Evolutionary conservation across 306 rosid species (phyloP).

Genomic region (Inga oerstediana): DNA sequence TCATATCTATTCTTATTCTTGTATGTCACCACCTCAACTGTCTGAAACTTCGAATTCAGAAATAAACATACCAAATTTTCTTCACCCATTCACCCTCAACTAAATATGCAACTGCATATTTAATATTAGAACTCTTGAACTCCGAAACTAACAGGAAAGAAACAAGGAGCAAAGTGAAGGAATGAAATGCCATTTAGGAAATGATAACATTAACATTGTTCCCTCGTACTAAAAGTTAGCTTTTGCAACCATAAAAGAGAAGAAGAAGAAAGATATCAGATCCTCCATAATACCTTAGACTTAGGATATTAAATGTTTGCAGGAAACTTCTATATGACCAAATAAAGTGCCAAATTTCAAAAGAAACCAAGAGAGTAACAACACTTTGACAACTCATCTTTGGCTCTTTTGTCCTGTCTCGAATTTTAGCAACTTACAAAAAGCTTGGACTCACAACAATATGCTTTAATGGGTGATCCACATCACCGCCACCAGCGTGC

Average conservation of each 20-base stretch:
- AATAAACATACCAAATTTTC: neutral
- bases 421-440: neutral
- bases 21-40: neutral
- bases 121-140: neutral
- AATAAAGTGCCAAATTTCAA: neutral
- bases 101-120: neutral
- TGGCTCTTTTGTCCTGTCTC: neutral
- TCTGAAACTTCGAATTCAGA: neutral
- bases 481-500: conserved; percentile 8
- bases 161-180: neutral
- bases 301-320: neutral
- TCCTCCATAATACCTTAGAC: neutral
- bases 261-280: neutral
- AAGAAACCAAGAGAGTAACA: neutral
- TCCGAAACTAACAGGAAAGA: neutral
- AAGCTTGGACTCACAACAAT: conserved; percentile 41
- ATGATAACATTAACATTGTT: neutral
- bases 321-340: neutral
- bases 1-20: neutral
- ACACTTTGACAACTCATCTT: neutral
- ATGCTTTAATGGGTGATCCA: conserved; percentile 50
- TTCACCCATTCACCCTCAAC: neutral
- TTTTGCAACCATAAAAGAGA: neutral
- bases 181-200: neutral
- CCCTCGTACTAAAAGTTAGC: conserved; percentile 2